Evolutionary conservation across 768 basidiomycete genomes (phyloP), one percentile per base, ranked within the genome.

Genomic region (Pisolithus orientalis): DNA sequence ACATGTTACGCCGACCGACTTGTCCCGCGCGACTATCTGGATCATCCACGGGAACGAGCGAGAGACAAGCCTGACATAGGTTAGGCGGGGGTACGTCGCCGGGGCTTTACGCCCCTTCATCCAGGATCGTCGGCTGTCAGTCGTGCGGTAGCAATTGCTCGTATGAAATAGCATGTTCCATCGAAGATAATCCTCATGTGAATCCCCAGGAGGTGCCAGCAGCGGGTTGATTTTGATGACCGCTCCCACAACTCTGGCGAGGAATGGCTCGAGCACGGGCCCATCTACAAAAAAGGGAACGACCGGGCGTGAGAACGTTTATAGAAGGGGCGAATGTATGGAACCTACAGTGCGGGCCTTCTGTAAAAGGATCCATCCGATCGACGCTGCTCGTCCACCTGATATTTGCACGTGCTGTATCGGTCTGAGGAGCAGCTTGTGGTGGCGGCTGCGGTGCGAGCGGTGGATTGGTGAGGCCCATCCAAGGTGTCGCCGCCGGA

Each of bases 141-240:
- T 75, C 4, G 83, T 85, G 52, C 82, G 78, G 57, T 78, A 78
- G 50, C 82, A 81, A 53, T 80, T 74, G 39, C 74, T 77, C 6
- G 84, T 77, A 6, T 72, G 70, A 63, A 82, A 87, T 39, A 85
- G 74, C 82, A 90, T 85, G 67, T 86, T 85, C 85, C 87, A 89
- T 44, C 77, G 79, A 42, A 90, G 69, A 61, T 79, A 78, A 5
- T 76, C 75, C 1, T 78, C 74, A 5, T 68, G 58, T 4, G 65
- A 63, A 8, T 73, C 72, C 0, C 75, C 65, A 54, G 65, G 70
- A 17, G 83, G 81, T 0, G 67, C 60, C 14, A 89, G 70, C 25
- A 88, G 72, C 0, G 87, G 85, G 61, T 90, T 89, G 32, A 90
- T 52, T 44, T 67, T 64, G 5, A 83, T 56, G 6, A 57, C 55